Evolutionary conservation across 169 alveolate genomes (phyloP).

Genomic region (Plasmodium berghei): DNA sequence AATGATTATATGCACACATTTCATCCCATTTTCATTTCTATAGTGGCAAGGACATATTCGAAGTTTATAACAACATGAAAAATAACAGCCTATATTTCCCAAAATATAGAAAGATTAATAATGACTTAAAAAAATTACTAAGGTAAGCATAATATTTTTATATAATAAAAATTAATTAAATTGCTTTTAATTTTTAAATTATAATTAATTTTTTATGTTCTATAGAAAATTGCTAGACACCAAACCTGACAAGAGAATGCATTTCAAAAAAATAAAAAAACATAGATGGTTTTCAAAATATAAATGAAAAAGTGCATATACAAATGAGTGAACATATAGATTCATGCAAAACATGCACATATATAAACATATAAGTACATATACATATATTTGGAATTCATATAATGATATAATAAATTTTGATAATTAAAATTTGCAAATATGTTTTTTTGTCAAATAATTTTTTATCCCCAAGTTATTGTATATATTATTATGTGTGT

Average conservation of each 20-base stretch:
- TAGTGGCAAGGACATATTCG: constrained; percentile 66
- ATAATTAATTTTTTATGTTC: constrained; percentile 3
- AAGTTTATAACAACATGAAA: constrained; percentile 63
- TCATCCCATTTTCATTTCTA: constrained; percentile 1
- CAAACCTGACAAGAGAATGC: constrained; percentile 72
- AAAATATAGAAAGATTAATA: constrained; percentile 47
- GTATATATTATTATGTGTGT: no score
- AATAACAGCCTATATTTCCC: constrained; percentile 38
- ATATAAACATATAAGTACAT: neutral
- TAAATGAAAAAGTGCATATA: constrained; percentile 7
- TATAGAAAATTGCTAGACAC: constrained; percentile 56
- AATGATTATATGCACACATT: neutral
- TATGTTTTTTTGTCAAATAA: constrained; percentile 5
- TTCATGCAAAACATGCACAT: neutral
- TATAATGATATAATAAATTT: neutral
- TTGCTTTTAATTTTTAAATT: constrained; percentile 40
- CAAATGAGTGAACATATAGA: neutral
- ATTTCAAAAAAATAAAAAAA: constrained; percentile 66
- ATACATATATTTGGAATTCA: constrained; percentile 5
- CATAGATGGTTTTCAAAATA: constrained; percentile 73
- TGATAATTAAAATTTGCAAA: constrained; percentile 3
- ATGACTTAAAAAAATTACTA: constrained; percentile 36
- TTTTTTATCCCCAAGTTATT: neutral
- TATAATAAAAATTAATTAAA: constrained; percentile 27
- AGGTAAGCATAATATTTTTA: constrained; percentile 37